phyloP scores from a whole-genome alignment of 257 asterid genomes.

The Fraxinus excelsior region DNA sequence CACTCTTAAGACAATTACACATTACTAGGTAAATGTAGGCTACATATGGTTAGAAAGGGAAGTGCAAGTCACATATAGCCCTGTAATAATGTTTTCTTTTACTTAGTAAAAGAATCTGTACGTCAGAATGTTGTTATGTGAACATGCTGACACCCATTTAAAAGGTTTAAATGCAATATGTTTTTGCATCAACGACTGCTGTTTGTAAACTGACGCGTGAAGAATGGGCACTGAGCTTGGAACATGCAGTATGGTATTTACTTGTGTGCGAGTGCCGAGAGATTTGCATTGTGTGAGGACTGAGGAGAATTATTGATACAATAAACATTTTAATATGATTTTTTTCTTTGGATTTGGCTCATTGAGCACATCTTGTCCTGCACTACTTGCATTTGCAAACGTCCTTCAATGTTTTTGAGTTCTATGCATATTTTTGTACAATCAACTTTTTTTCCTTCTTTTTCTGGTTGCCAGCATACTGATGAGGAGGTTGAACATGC shows the following conservation, averaged over 20 bases:
- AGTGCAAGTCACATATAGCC: background rate
- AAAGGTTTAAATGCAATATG: constrained; percentile 6
- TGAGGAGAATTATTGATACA: background rate
- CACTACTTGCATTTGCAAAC: constrained; percentile 15
- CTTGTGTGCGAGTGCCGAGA: background rate
- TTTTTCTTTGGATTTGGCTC: constrained; percentile 23
- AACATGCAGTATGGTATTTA: background rate
- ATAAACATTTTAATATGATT: constrained; percentile 6
- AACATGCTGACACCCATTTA: background rate
- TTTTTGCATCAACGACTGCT: constrained; percentile 5
- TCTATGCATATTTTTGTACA: constrained; percentile 27
- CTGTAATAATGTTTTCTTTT: background rate
- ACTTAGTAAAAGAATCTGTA: background rate
- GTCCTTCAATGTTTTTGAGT: background rate
- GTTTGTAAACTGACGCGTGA: constrained; percentile 6
- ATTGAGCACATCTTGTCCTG: constrained; percentile 4
- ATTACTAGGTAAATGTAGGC: background rate
- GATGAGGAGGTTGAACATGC: constrained; percentile 89
- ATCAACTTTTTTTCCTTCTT: constrained; percentile 37
- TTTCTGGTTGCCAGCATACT: constrained; percentile 61
- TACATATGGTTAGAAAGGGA: constrained; percentile 5
- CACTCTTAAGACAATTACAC: background rate
- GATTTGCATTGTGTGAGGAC: background rate
- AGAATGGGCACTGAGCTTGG: constrained; percentile 2
- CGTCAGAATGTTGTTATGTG: background rate